These are phyloP conservation scores for Berkeleyomyces basicola DNA, from an alignment of 2,329 filamentous ascomycete species.

Conservation along the genomic window DNA sequence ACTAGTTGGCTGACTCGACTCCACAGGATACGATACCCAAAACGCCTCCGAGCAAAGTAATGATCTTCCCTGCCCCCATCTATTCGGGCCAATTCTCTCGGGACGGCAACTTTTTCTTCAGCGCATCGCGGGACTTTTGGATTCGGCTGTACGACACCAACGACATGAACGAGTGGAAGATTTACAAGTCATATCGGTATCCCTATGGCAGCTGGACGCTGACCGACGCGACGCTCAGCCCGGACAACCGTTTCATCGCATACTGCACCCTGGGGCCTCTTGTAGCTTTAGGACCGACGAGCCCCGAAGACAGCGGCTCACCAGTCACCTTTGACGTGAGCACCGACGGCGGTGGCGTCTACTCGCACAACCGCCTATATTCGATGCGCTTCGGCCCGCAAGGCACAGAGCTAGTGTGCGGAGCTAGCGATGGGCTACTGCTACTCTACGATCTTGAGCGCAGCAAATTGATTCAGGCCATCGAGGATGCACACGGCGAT, in stretches of 20 bases:
- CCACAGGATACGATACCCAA: constrained; percentile 57
- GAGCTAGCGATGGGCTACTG: constrained; percentile 40
- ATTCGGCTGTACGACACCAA: constrained; percentile 97
- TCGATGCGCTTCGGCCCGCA: constrained; percentile 87
- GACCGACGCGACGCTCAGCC: constrained; percentile 79
- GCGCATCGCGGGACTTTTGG: constrained; percentile 78
- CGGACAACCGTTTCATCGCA: constrained; percentile 80
- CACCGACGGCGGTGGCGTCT: constrained; percentile 14
- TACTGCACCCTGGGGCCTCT: constrained; percentile 77
- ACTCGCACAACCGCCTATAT: constrained; percentile 42
- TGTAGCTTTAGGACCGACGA: constrained; percentile 75
- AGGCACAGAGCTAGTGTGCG: constrained; percentile 76
- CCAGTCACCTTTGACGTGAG: constrained; percentile 56
- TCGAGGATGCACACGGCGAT: constrained; percentile 65
- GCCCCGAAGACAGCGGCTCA: constrained; percentile 64
- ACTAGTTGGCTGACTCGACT: too few relatives aligned
- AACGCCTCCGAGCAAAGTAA: constrained; percentile 64
- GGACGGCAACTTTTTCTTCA: constrained; percentile 94
- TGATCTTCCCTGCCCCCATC: constrained; percentile 71
- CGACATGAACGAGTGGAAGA: constrained; percentile 87
- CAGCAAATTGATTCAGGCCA: constrained; percentile 79
- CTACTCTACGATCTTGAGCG: constrained; percentile 26
- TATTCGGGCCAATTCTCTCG: constrained; percentile 95
- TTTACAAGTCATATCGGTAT: constrained; percentile 80
- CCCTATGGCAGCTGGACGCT: constrained; percentile 89